Percentiles rank a stretch among this genome's conserved stretches.
These are phyloP conservation scores for Botrytis paeoniae DNA, from an alignment of 2,329 filamentous ascomycete species.

Conservation along the genomic window DNA sequence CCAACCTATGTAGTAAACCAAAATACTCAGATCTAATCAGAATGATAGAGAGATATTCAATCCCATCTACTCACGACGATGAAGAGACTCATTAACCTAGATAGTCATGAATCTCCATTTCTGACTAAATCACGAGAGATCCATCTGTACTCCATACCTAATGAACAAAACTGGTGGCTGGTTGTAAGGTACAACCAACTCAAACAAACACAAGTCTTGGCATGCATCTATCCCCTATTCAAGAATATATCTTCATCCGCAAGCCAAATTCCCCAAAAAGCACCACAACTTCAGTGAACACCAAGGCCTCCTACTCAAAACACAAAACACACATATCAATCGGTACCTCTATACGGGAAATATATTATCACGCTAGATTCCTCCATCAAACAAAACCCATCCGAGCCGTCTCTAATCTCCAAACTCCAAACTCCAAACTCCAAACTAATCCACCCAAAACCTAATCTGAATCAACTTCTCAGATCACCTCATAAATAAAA, in stretches of 20 bases:
- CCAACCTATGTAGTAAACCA: neutral
- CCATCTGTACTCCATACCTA: neutral
- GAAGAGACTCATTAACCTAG: neutral
- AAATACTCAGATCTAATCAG: neutral
- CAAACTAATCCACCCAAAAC: neutral
- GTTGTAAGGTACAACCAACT: too few relatives aligned
- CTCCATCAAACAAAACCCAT: neutral
- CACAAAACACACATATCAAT: neutral
- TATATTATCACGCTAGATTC: neutral
- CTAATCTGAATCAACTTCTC: constrained; percentile 10
- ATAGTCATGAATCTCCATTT: neutral
- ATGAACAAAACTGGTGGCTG: neutral
- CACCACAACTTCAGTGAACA: neutral
- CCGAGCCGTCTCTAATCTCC: neutral
- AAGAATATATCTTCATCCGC: neutral
- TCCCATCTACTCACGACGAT: neutral
- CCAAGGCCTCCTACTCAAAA: neutral
- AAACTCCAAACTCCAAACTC: neutral
- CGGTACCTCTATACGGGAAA: neutral
- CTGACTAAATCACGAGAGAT: neutral
- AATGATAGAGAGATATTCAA: neutral
- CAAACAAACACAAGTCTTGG: neutral
- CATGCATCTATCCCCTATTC: neutral
- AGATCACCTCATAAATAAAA: constrained; percentile 7
- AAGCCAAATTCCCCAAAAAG: neutral